phyloP scores from a whole-genome alignment of 2,329 filamentous ascomycete species.

The Pestalotiopsis sp. region DNA sequence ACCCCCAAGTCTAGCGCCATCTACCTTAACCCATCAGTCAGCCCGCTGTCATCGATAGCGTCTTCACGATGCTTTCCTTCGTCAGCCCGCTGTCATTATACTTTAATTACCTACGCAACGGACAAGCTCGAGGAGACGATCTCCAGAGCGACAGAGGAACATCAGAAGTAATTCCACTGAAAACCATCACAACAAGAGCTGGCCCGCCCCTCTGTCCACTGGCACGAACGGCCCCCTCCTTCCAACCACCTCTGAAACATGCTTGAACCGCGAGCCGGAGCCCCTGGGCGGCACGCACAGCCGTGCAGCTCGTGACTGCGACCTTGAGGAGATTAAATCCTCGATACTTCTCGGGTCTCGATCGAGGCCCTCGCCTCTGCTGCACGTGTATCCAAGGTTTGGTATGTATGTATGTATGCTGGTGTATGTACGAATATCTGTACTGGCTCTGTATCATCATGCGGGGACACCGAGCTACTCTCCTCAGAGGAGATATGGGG shows the following conservation, averaged over 20 bases:
- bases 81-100: background rate
- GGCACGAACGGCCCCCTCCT: background rate
- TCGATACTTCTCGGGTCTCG: background rate
- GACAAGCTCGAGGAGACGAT: background rate
- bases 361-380: background rate
- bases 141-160: background rate
- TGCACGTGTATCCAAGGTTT: background rate
- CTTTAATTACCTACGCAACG: background rate
- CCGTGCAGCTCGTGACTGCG: background rate
- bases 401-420: too few species aligned
- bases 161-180: background rate
- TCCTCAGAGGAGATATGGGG: background rate
- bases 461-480: background rate
- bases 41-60: background rate
- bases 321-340: background rate
- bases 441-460: background rate
- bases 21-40: background rate
- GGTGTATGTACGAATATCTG: too few species aligned
- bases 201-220: background rate
- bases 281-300: slow-evolving; percentile 4
- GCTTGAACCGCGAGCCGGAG: background rate
- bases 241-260: slow-evolving; percentile 4
- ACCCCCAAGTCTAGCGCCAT: background rate
- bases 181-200: background rate
- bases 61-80: background rate